phyloP scores from a whole-genome alignment of 2,329 filamentous ascomycete species.

The Phaeosphaeria sp. region DNA sequence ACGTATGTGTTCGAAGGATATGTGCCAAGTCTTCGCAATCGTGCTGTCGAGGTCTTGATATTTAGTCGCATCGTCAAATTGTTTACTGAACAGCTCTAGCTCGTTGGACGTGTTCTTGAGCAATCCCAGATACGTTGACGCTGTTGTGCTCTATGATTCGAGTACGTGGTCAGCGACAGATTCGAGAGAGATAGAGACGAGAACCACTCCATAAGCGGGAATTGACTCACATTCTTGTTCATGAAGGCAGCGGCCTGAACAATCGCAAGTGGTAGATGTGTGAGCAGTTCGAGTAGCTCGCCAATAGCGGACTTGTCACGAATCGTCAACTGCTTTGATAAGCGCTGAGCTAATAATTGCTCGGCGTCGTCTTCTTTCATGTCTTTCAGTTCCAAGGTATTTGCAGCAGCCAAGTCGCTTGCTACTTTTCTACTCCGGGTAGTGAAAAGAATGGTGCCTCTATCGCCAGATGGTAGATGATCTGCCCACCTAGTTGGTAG shows the following conservation, averaged over 20 bases:
- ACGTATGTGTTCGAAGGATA: constrained; percentile 48
- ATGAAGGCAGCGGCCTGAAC: constrained; percentile 27
- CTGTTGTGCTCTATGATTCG: neutral
- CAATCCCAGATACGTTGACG: neutral
- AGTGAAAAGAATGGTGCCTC: constrained; percentile 44
- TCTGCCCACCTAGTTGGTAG: constrained; percentile 2
- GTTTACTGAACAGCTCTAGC: constrained; percentile 6
- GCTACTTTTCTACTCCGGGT: constrained; percentile 23
- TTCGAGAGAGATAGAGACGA: no score
- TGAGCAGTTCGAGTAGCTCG: constrained; percentile 36
- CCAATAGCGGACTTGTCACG: constrained; percentile 12
- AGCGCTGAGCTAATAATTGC: constrained; percentile 10
- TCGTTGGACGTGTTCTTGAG: neutral
- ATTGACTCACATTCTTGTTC: constrained; percentile 33
- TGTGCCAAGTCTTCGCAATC: constrained; percentile 46
- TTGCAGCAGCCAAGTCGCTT: constrained; percentile 10
- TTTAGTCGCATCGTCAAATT: constrained; percentile 41
- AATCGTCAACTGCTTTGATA: constrained; percentile 11
- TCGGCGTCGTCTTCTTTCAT: constrained; percentile 20
- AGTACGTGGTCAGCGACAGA: no score
- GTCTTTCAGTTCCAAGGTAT: constrained; percentile 29
- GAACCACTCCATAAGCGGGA: no score
- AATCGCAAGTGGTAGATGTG: constrained; percentile 19
- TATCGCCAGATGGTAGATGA: constrained; percentile 40
- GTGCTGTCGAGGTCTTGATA: constrained; percentile 40